These are phyloP conservation scores for Populus deltoides DNA, from an alignment of 345 rosid genomes.

Conservation along the genomic window DNA sequence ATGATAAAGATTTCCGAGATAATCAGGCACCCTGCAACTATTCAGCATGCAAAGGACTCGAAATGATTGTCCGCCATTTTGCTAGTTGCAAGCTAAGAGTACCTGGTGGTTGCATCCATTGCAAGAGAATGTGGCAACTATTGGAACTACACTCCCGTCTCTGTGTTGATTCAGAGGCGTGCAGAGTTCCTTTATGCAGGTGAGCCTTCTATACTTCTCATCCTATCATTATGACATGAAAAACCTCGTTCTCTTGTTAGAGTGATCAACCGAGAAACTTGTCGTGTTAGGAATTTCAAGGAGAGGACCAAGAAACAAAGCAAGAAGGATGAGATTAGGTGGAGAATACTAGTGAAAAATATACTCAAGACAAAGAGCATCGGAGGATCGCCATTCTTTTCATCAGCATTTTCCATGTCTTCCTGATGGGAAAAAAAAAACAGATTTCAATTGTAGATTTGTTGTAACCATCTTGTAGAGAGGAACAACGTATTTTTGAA, in stretches of 20 bases:
- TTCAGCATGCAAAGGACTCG: slow-evolving; percentile 77
- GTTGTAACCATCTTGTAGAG: neutral
- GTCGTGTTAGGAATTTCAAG: slow-evolving; percentile 55
- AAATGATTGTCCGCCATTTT: slow-evolving; percentile 72
- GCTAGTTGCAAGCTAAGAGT: slow-evolving; percentile 68
- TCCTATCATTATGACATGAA: neutral
- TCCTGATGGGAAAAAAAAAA: neutral
- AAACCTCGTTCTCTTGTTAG: neutral
- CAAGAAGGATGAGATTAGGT: slow-evolving; percentile 71
- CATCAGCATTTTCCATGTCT: slow-evolving; percentile 17
- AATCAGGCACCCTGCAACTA: slow-evolving; percentile 56
- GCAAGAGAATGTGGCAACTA: slow-evolving; percentile 97
- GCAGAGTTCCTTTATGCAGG: slow-evolving; percentile 92
- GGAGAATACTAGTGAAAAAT: slow-evolving; percentile 68
- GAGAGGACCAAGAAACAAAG: slow-evolving; percentile 57
- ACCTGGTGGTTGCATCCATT: slow-evolving; percentile 77
- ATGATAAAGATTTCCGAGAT: slow-evolving; percentile 57
- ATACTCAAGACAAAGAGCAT: slow-evolving; percentile 53
- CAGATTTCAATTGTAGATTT: slow-evolving; percentile 9
- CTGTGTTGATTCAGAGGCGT: slow-evolving; percentile 53
- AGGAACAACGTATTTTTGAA: neutral
- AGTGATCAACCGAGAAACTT: neutral
- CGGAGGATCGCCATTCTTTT: slow-evolving; percentile 52
- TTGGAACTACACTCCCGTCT: slow-evolving; percentile 80
- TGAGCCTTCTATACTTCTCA: neutral